Evolutionary conservation across 768 basidiomycete genomes (phyloP).

Genomic region (Rhodotorula babjevae): DNA sequence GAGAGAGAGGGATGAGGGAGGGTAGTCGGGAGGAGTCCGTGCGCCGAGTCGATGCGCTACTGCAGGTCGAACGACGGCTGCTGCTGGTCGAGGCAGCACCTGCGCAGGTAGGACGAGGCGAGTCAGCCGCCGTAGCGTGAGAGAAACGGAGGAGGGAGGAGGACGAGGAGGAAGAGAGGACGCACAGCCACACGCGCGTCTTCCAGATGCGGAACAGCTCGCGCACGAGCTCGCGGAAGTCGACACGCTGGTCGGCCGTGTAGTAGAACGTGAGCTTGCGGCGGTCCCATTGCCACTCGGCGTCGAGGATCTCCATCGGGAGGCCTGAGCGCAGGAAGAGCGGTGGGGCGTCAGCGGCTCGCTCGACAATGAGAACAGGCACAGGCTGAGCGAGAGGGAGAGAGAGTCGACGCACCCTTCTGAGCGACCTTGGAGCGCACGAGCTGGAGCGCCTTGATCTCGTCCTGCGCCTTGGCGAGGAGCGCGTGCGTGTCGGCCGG

Average conservation of each 20-base stretch:
- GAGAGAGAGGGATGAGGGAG: neutral
- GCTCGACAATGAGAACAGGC: too few species aligned
- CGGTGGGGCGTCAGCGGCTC: neutral
- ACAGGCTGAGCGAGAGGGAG: too few species aligned
- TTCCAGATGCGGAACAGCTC: conserved; percentile 94
- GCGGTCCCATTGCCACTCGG: conserved; percentile 98
- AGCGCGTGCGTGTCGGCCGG: conserved; percentile 78
- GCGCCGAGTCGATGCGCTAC: neutral
- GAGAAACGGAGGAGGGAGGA: too few species aligned
- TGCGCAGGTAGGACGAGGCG: neutral
- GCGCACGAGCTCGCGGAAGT: conserved; percentile 82
- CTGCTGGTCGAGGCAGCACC: conserved; percentile 35
- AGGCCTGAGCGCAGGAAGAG: conserved; percentile 53
- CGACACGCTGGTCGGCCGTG: conserved; percentile 85
- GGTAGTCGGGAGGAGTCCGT: too few species aligned
- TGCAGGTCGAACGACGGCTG: conserved; percentile 22
- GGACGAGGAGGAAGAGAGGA: neutral
- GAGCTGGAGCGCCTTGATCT: conserved; percentile 81
- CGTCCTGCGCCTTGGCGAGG: conserved; percentile 78
- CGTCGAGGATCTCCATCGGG: conserved; percentile 98
- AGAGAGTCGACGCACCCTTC: conserved; percentile 50
- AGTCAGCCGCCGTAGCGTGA: neutral
- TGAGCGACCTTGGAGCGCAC: conserved; percentile 88
- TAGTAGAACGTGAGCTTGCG: conserved; percentile 98
- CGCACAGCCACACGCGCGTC: conserved; percentile 72